A percentile compares a stretch with the other conserved stretches of the same genome.
phyloP scores from a whole-genome alignment of 768 basidiomycete genomes.

The Lentinula raphanica region DNA sequence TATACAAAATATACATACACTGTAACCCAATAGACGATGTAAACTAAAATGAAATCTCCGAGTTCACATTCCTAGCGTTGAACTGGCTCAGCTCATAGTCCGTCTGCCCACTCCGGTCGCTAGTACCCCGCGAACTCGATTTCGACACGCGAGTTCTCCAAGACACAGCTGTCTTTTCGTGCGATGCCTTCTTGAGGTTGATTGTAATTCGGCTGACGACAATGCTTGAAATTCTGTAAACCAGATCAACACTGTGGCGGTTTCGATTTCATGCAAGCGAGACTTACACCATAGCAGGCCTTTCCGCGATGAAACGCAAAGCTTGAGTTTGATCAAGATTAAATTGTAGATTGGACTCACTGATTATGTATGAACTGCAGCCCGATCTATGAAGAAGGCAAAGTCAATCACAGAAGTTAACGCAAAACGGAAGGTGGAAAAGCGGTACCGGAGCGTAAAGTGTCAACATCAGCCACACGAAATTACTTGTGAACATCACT shows the following conservation, averaged over 20 bases:
- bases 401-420: too few relatives aligned
- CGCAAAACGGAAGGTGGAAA: too few relatives aligned
- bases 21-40: too few relatives aligned
- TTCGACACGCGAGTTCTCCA: constrained; percentile 4
- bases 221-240: constrained; percentile 13
- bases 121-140: neutral
- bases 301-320: neutral
- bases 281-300: neutral
- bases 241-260: neutral
- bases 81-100: neutral
- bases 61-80: neutral
- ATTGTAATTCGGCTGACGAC: constrained; percentile 16
- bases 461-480: constrained; percentile 14
- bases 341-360: neutral
- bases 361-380: constrained; percentile 9
- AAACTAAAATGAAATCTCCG: too few relatives aligned
- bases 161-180: neutral
- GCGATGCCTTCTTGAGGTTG: constrained; percentile 13
- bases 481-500: constrained; percentile 16
- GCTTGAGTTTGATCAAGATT: neutral
- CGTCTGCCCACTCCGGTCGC: neutral
- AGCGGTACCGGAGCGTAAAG: constrained; percentile 12
- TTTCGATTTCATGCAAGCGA: too few relatives aligned
- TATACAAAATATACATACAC: too few relatives aligned
- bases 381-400: neutral